phyloP scores from a whole-genome alignment of 2,329 filamentous ascomycete species.

The Hypoxylon sp. region DNA sequence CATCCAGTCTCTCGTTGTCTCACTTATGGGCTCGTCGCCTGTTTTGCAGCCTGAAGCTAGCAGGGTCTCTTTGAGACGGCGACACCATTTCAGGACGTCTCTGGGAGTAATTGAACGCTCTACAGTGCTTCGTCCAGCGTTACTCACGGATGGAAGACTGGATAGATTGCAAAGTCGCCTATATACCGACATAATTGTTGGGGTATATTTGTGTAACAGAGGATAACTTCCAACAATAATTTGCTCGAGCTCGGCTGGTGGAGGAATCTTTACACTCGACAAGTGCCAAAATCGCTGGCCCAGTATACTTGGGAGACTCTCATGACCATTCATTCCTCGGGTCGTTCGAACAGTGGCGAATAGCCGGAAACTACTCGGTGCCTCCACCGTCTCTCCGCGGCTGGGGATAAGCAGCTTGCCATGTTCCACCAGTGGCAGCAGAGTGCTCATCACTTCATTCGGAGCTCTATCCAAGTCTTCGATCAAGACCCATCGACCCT shows the following conservation, averaged over 20 bases:
- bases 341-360: slow-evolving; percentile 91
- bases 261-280: slow-evolving; percentile 77
- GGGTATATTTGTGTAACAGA: slow-evolving; percentile 73
- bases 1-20: slow-evolving; percentile 82
- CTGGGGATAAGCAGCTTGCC: slow-evolving; percentile 92
- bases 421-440: slow-evolving; percentile 92
- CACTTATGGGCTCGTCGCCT: slow-evolving; percentile 79
- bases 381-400: slow-evolving; percentile 86
- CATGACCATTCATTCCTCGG: slow-evolving; percentile 75
- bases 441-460: slow-evolving; percentile 92
- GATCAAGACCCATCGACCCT: slow-evolving; percentile 96
- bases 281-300: slow-evolving; percentile 89
- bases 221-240: slow-evolving; percentile 82
- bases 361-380: slow-evolving; percentile 87
- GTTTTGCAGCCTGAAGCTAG: slow-evolving; percentile 72
- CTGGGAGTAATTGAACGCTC: slow-evolving; percentile 68
- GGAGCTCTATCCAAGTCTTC: slow-evolving; percentile 97
- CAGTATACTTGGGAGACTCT: slow-evolving; percentile 80
- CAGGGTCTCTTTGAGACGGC: slow-evolving; percentile 79
- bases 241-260: slow-evolving; percentile 78
- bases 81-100: slow-evolving; percentile 94
- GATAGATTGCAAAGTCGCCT: slow-evolving; percentile 65
- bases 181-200: slow-evolving; percentile 73
- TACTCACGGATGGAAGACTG: slow-evolving; percentile 52
- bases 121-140: slow-evolving; percentile 56